Evolutionary conservation across 768 basidiomycete genomes (phyloP).

Genomic region (Russula foetens): DNA sequence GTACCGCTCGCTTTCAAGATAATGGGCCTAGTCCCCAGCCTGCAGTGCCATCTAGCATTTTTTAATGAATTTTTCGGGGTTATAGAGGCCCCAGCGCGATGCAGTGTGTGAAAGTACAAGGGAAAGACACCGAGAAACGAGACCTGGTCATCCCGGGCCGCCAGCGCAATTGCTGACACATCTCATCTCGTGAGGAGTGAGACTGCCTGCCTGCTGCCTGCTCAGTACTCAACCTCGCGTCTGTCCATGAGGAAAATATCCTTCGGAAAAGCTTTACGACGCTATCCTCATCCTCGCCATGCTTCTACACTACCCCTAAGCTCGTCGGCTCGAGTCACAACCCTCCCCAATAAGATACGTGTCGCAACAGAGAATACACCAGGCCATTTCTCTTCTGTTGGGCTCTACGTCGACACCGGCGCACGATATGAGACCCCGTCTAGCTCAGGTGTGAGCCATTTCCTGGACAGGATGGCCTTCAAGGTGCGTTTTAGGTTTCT

Average conservation of each 20-base stretch:
- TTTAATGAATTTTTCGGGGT: neutral
- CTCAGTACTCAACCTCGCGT: no score
- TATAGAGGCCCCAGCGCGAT: neutral
- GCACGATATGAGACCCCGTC: slow-evolving; percentile 74
- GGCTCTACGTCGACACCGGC: slow-evolving; percentile 91
- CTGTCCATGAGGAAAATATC: slow-evolving; percentile 9
- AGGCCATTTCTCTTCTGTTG: slow-evolving; percentile 90
- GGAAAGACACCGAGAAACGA: neutral
- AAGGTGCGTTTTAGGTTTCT: slow-evolving; percentile 48
- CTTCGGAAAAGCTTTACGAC: slow-evolving; percentile 8
- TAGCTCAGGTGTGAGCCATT: slow-evolving; percentile 80
- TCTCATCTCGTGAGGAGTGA: no score
- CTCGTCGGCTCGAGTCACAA: slow-evolving; percentile 57
- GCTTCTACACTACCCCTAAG: slow-evolving; percentile 13
- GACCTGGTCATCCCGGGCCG: no score
- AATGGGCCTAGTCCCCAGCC: neutral
- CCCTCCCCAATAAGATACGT: slow-evolving; percentile 83
- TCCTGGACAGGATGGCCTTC: slow-evolving; percentile 93
- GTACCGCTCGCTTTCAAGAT: neutral
- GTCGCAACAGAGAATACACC: slow-evolving; percentile 89
- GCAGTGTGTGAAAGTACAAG: neutral
- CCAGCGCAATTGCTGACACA: no score
- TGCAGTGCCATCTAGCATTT: neutral
- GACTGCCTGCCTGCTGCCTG: no score
- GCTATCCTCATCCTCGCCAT: slow-evolving; percentile 8